Percentiles rank a stretch among this genome's conserved stretches.
These are phyloP conservation scores for Perkinsus olseni DNA, from an alignment of 169 alveolate species.

Conservation along the genomic window DNA sequence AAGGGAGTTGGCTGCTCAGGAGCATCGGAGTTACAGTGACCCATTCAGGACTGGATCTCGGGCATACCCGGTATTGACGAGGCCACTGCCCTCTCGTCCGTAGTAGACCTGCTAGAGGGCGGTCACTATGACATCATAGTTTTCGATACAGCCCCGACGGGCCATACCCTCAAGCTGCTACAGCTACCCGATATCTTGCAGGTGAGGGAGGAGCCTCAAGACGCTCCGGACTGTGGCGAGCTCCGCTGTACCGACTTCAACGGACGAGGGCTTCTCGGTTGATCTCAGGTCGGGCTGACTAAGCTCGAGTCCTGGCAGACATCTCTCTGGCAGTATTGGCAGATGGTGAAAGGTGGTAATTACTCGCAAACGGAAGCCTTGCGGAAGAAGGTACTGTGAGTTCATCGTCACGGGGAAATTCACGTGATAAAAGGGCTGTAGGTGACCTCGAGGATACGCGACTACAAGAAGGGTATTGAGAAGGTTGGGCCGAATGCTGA, in stretches of 20 bases:
- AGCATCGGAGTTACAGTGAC: no score
- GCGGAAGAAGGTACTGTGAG: neutral
- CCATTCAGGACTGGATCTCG: conserved; percentile 55
- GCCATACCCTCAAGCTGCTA: conserved; percentile 79
- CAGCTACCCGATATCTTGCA: conserved; percentile 57
- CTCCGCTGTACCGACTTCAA: conserved; percentile 22
- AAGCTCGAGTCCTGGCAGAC: conserved; percentile 11
- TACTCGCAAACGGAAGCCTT: neutral
- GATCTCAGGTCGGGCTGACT: neutral
- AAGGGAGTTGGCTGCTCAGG: conserved; percentile 3
- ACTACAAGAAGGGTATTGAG: conserved; percentile 28
- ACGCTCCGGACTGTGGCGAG: neutral
- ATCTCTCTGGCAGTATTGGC: conserved; percentile 8
- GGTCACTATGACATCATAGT: conserved; percentile 64
- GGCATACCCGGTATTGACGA: conserved; percentile 87
- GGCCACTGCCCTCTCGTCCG: conserved; percentile 76
- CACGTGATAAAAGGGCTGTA: conserved; percentile 28
- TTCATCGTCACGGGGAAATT: conserved; percentile 26
- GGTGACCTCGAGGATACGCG: conserved; percentile 26
- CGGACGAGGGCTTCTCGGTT: conserved; percentile 71
- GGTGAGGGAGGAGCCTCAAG: neutral
- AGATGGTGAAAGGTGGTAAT: neutral
- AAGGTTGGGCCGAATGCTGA: conserved; percentile 30
- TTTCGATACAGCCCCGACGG: conserved; percentile 90
- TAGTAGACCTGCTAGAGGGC: conserved; percentile 58